Conservation (phyloP, 345 rosid species). For the Pistacia vera region DNA sequence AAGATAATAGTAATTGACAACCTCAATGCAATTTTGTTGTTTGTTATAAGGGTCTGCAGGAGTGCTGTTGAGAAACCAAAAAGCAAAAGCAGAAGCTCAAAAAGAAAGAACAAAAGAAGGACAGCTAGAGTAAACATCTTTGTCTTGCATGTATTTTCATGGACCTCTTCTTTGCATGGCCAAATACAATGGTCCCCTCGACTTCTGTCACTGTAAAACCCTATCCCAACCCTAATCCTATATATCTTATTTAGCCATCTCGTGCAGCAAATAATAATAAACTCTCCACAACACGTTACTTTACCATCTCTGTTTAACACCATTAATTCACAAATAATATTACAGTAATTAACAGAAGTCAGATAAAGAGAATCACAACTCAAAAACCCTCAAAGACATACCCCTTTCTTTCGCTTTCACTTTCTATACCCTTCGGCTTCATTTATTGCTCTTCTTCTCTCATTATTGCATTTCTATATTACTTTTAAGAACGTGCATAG, state of each 20-base stretch:
- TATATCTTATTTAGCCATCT: slow-evolving; percentile 24
- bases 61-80: not conserved
- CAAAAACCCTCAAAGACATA: slow-evolving; percentile 6
- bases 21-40: slow-evolving; percentile 28
- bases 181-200: slow-evolving; percentile 31
- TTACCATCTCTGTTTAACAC: slow-evolving; percentile 5
- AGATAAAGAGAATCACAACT: slow-evolving; percentile 7
- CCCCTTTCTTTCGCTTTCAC: slow-evolving; percentile 46
- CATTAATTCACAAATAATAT: not conserved
- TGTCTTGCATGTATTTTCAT: slow-evolving; percentile 41
- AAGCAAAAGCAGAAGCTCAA: slow-evolving; percentile 14
- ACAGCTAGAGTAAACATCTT: slow-evolving; percentile 20
- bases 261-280: slow-evolving; percentile 10
- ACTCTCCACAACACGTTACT: slow-evolving; percentile 28
- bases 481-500: slow-evolving; percentile 52
- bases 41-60: slow-evolving; percentile 11
- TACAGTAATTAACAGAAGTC: not conserved
- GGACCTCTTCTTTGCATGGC: slow-evolving; percentile 28
- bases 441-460: slow-evolving; percentile 21
- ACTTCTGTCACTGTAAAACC: not conserved
- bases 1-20: not conserved
- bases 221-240: slow-evolving; percentile 19
- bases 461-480: slow-evolving; percentile 41
- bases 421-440: slow-evolving; percentile 15
- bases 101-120: slow-evolving; percentile 35